phyloP scores from a whole-genome alignment of 208 protist genomes.

The Crithidia mellificae region DNA sequence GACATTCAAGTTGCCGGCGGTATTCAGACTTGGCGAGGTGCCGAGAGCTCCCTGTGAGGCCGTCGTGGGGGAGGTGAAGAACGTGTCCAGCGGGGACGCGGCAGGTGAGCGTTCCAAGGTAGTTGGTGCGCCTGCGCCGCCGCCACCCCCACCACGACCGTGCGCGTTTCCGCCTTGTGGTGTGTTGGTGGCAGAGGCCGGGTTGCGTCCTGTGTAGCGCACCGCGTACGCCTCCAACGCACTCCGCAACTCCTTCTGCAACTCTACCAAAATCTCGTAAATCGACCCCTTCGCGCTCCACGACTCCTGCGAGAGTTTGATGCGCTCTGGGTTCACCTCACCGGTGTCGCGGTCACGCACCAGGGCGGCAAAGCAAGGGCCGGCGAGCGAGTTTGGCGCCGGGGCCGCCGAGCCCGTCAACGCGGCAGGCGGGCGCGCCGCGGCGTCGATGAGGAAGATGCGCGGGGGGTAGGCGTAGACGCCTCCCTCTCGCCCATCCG shows the following conservation, averaged over 20 bases:
- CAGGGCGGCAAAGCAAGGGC: constrained; percentile 28
- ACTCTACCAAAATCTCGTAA: constrained; percentile 33
- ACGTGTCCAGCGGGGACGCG: constrained; percentile 29
- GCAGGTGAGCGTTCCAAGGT: background rate
- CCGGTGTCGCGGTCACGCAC: constrained; percentile 26
- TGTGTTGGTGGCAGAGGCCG: background rate
- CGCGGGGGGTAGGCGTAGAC: constrained; percentile 34
- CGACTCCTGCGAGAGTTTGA: constrained; percentile 28
- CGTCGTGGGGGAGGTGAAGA: constrained; percentile 18
- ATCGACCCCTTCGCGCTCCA: constrained; percentile 32
- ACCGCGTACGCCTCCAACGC: constrained; percentile 30
- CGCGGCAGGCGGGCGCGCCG: background rate
- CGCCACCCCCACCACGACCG: background rate
- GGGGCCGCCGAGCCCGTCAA: constrained; percentile 4
- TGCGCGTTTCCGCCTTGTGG: too few species aligned
- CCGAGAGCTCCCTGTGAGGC: background rate
- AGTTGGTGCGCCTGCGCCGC: background rate
- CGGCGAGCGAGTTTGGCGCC: constrained; percentile 7
- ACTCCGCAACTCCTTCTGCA: constrained; percentile 28
- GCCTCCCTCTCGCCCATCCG: constrained; percentile 3
- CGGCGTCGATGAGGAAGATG: constrained; percentile 36
- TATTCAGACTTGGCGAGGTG: background rate
- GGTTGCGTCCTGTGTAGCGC: background rate
- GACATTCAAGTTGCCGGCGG: background rate
- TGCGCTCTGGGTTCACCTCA: constrained; percentile 17